These are phyloP conservation scores for Dryas drummondii DNA, from an alignment of 306 rosid genomes.

Conservation along the genomic window DNA sequence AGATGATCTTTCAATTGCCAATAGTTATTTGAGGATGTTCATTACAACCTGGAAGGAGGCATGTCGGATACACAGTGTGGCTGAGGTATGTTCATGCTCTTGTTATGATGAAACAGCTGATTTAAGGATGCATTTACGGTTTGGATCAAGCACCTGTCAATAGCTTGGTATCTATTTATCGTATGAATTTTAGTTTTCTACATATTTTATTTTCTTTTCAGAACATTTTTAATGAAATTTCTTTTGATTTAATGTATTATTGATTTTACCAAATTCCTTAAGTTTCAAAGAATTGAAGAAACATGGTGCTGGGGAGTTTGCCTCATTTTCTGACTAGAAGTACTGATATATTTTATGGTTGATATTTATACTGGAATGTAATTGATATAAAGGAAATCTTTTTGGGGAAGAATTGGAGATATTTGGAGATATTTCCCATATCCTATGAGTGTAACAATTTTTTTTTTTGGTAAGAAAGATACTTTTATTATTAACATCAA, in stretches of 20 bases:
- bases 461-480: too few relatives aligned
- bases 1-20: slow-evolving; percentile 39
- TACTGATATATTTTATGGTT: background rate
- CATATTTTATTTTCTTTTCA: background rate
- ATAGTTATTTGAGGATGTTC: slow-evolving; percentile 55
- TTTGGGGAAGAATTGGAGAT: background rate
- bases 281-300: background rate
- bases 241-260: background rate
- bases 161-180: background rate
- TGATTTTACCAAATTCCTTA: background rate
- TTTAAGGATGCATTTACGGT: background rate
- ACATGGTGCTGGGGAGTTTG: background rate
- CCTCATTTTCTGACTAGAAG: background rate
- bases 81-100: slow-evolving; percentile 52
- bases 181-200: background rate
- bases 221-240: background rate
- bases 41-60: slow-evolving; percentile 79
- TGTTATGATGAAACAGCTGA: background rate
- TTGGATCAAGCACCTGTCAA: background rate
- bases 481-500: too few relatives aligned
- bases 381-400: background rate
- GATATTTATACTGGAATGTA: background rate
- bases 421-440: background rate
- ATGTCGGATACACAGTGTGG: slow-evolving; percentile 44
- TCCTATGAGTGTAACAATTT: background rate